Evolutionary conservation across 75 land plant genomes (phyloP), one percentile per base, ranked within the genome.

Genomic region (Pinus taeda): DNA sequence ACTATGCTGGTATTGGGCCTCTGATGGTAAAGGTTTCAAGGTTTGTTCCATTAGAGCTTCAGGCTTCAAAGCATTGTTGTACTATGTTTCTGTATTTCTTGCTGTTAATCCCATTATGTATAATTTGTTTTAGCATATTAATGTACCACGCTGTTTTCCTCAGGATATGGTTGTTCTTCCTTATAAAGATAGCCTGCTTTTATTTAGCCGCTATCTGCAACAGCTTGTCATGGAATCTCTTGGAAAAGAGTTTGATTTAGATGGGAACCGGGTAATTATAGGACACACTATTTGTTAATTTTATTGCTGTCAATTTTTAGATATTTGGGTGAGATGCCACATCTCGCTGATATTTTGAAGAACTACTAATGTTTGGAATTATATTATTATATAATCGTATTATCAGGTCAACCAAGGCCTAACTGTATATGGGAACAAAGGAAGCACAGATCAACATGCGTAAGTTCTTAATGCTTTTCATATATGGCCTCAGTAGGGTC

Each of bases 381-480:
- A 33, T 74, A 22, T 36, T 58, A 26, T 37, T 33, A 53, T 30
- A 59, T 36, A 69, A 57, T 75, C 56, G 36, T 18, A 63, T 72
- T 57, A 17, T 9, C 91, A 95, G 98, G 98, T 95, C 15, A 95
- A 95, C 87, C 98, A 95, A 81, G 98, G 98, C 26, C 80, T 95
- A 45, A 67, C 92, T 73, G 98, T 95, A 4, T 95, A 95, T 83
- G 98, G 98, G 74, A 95, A 95, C 74, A 95, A 95, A 85, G 98
- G 98, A 66, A 95, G 98, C 90, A 95, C 98, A 42, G 98, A 95
- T 91, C 98, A 95, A 70, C 98, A 95, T 82, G 97, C 98, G 98
- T 95, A 79, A 83, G 87, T 77, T 74, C 18, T 64, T 21, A 21
- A 55, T 60, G 17, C 29, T n/a, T n/a, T 53, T 18, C 56, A 57